Conservation (phyloP, 1,284 basidiomycete genomes). For the Athelia sp. region DNA sequence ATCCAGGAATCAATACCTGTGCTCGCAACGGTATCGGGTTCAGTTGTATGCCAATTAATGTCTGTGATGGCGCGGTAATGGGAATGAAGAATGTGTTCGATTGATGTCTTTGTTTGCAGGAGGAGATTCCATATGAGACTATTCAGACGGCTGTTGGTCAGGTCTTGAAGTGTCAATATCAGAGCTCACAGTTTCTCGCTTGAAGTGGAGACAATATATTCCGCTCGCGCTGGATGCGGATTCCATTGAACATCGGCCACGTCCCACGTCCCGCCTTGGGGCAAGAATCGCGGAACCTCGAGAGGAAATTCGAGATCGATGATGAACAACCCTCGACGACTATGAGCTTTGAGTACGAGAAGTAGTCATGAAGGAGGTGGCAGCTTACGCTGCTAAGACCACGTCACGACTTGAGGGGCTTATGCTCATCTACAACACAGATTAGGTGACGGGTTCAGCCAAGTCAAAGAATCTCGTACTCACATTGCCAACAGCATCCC, state of each 20-base stretch:
- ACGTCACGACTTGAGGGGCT: slow-evolving; percentile 76
- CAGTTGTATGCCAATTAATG: slow-evolving; percentile 90
- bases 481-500: slow-evolving; percentile 80
- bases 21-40: slow-evolving; percentile 73
- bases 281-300: slow-evolving; percentile 86
- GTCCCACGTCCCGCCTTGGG: slow-evolving; percentile 95
- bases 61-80: slow-evolving; percentile 94
- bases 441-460: not conserved
- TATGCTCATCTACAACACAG: slow-evolving; percentile 64
- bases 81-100: slow-evolving; percentile 75
- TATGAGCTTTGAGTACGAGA: slow-evolving; percentile 21
- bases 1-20: slow-evolving; percentile 81
- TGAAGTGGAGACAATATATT: slow-evolving; percentile 94
- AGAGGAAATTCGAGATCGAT: slow-evolving; percentile 89
- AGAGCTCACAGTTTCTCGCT: slow-evolving; percentile 82
- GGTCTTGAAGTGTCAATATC: not conserved
- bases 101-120: slow-evolving; percentile 66
- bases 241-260: slow-evolving; percentile 98
- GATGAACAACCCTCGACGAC: slow-evolving; percentile 92
- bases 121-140: slow-evolving; percentile 93
- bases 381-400: slow-evolving; percentile 69
- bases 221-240: slow-evolving; percentile 78
- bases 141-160: not conserved
- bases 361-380: not conserved
- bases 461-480: slow-evolving; percentile 20